Evolutionary conservation across 495 filamentous ascomycete species (phyloP), one percentile per base, ranked within the genome.

Genomic region (Neurospora tetraspora): DNA sequence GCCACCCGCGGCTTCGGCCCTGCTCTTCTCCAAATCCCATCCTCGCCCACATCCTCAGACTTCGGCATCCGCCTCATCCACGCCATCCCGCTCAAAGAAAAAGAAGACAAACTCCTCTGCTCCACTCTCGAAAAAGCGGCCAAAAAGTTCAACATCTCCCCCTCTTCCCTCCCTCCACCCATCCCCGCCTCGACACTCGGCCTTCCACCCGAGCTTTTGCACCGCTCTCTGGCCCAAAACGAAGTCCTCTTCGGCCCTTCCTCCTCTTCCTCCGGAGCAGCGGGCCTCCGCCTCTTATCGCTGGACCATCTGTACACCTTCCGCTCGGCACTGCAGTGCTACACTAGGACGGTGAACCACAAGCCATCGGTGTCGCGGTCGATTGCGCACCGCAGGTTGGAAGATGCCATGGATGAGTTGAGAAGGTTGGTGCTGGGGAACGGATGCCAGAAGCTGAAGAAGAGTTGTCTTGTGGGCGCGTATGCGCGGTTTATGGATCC

Each of bases 231-330:
- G 36, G 76, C 84, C 59, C 91, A 93, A 76, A 90, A 92, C 75
- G 88, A 92, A 69, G 82, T 90, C 39, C 81, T 93, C 71, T 93
- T 91, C 83, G 53, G 53, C 53, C 27, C 53, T 65, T 86, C 88
- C 37, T 88, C 89, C n/a, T 65, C 53, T 4, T 36, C 27, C 6
- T 65, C 53, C 0, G 53, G 53, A 2, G 53, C 53, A 34, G 90
- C 91, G 68, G 89, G 89, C 42, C 81, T 94, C 39, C 91, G 88
- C 1, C 79, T 93, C 39, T 80, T 93, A 1, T 88, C 87, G 18
- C 86, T 93, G 59, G 91, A 94, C 79, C 87, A 90, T 71, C 83
- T 93, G 76, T 93, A 92, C 80, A 92, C 88, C 59, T 90, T 94
- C 82, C 91, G 92, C 76, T 85, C 86, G 39, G 84, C 88, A 5